Percentiles rank a stretch among this genome's conserved stretches.
Conservation (phyloP, 1,284 basidiomycete genomes). For the Taiwanofungus camphoratus region DNA sequence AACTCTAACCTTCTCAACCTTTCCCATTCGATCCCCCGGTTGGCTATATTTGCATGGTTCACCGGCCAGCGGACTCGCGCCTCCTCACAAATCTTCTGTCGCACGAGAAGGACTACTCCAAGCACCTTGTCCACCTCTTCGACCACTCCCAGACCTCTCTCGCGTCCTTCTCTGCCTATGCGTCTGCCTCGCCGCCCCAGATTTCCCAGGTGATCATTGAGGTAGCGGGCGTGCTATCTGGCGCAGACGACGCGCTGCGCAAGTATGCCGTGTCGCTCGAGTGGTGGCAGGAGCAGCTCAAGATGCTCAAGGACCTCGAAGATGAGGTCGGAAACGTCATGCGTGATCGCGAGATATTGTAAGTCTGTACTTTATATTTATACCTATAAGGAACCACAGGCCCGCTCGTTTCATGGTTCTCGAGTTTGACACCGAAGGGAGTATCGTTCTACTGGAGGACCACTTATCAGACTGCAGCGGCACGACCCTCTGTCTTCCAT, state of each 20-base stretch:
- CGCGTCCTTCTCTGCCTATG: constrained; percentile 67
- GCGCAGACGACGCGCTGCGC: constrained; percentile 62
- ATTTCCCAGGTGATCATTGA: constrained; percentile 51
- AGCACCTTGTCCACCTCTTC: constrained; percentile 50
- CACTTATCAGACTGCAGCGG: no score
- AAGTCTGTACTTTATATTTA: constrained; percentile 29
- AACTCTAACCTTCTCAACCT: no score
- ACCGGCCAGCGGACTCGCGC: constrained; percentile 65
- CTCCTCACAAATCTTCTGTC: constrained; percentile 60
- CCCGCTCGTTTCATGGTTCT: no score
- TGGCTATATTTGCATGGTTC: constrained; percentile 45
- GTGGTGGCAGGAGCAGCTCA: constrained; percentile 57
- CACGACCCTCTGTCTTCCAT: no score
- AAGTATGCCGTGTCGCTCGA: constrained; percentile 57
- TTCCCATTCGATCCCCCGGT: no score
- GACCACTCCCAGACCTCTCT: constrained; percentile 56
- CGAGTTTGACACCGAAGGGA: no score
- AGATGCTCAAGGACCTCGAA: constrained; percentile 46
- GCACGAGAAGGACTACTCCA: constrained; percentile 67
- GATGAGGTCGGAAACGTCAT: constrained; percentile 64
- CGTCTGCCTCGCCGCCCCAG: constrained; percentile 54
- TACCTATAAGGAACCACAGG: no score
- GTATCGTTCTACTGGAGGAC: no score
- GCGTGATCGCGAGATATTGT: constrained; percentile 76
- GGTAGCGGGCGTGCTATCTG: constrained; percentile 52